Evolutionary conservation across 306 rosid genomes (phyloP), one percentile per base, ranked within the genome.

Genomic region (Canavalia ensiformis): DNA sequence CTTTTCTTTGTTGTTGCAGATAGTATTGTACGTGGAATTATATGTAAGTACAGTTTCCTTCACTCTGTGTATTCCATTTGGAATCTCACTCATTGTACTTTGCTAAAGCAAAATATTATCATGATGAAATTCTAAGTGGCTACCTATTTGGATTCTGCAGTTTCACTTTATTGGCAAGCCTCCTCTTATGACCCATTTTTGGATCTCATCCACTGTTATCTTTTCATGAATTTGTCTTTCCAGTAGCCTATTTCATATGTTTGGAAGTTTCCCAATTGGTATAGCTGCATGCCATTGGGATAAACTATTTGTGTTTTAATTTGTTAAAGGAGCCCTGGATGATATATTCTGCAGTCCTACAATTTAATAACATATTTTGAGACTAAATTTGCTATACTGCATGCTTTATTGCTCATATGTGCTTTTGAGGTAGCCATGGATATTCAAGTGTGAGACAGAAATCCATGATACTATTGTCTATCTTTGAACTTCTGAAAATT

Each of bases 11-110:
- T 90, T 86, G 79, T 49, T 88, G 90, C 98, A 96, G 99, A 90
- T 96, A 72, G 31, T 96, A 62, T 71, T 96, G 51, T 96, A 96
- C 82, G 94, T 86, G 88, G 99, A 96, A 70, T 86, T 96, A 85
- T 96, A 93, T 88, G 99, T 96, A 90, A 96, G 99, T 93, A 72
- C 84, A 59, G 9, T 62, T 80, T 2, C 54, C 79, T 85, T 70
- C 58, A 7, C 72, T 71, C 75, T 41, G 44, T 30, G 39, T 72
- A 28, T 45, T 82, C 77, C 71, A 50, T 64, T 79, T 65, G 65
- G 51, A 35, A 67, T 68, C 13, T 46, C 65, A 18, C 45, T 1
- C 34, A 31, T 62, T 18, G 37, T 70, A 50, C 49, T 68, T 37
- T 79, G 58, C 25, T 9, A 72, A 33, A 25, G 13, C 44, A 7